Percentiles rank a stretch among this genome's conserved stretches.
phyloP scores from a whole-genome alignment of 176 grass and related monocot species.

The Triticum monococcum region DNA sequence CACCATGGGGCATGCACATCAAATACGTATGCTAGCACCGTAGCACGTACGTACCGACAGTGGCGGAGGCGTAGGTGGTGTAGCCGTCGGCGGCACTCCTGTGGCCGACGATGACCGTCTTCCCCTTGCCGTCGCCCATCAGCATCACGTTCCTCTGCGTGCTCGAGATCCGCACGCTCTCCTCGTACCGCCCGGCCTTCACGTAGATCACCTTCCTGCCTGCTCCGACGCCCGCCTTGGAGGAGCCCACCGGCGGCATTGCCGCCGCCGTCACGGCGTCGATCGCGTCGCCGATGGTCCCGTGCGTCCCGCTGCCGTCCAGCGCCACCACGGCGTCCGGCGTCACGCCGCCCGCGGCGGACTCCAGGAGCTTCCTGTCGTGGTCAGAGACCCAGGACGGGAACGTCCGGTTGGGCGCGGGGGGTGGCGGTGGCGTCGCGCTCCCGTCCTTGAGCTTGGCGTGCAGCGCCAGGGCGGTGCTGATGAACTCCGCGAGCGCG shows the following conservation, averaged over 20 bases:
- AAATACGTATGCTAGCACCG: no score
- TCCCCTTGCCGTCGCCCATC: slow-evolving; percentile 82
- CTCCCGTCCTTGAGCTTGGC: slow-evolving; percentile 5
- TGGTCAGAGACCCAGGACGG: slow-evolving; percentile 56
- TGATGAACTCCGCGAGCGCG: slow-evolving; percentile 53
- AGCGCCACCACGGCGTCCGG: slow-evolving; percentile 77
- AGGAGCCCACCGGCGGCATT: background rate
- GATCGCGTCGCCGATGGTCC: slow-evolving; percentile 71
- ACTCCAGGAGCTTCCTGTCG: slow-evolving; percentile 52
- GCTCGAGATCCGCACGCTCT: slow-evolving; percentile 54
- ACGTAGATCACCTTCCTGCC: slow-evolving; percentile 71
- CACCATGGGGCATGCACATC: background rate
- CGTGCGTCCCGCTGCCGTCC: slow-evolving; percentile 81
- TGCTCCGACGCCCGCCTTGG: background rate
- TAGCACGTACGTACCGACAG: slow-evolving; percentile 53
- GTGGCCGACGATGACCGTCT: slow-evolving; percentile 63
- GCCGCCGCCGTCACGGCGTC: slow-evolving; percentile 33
- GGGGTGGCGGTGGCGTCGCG: background rate
- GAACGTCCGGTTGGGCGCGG: background rate
- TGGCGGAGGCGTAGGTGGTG: slow-evolving; percentile 64
- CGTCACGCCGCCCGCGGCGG: slow-evolving; percentile 19
- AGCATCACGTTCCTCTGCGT: slow-evolving; percentile 67
- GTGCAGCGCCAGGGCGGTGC: slow-evolving; percentile 76
- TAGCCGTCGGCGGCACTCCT: slow-evolving; percentile 51
- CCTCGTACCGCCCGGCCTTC: slow-evolving; percentile 72